Conservation (phyloP, 2,329 filamentous ascomycete genomes). For the Aspergillus sp. region DNA sequence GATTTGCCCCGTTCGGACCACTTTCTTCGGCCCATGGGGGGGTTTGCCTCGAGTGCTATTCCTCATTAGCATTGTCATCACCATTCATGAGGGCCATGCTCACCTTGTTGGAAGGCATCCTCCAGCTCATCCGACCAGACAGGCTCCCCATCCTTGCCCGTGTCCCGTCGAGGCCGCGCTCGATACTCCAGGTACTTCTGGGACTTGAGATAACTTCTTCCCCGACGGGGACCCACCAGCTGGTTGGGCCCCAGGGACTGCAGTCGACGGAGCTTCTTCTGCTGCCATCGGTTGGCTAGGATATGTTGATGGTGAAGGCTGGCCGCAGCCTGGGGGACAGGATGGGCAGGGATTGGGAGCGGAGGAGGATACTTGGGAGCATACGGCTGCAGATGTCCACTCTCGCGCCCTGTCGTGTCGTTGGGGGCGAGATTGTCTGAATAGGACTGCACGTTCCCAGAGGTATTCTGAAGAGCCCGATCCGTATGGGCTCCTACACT, state of each 20-base stretch:
- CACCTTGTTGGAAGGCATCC: conserved; percentile 49
- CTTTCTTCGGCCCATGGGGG: conserved; percentile 59
- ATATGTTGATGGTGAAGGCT: conserved; percentile 27
- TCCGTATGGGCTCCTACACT: conserved; percentile 34
- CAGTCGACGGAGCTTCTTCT: conserved; percentile 34
- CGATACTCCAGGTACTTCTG: conserved; percentile 46
- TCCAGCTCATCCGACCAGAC: conserved; percentile 48
- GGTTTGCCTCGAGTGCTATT: conserved; percentile 52
- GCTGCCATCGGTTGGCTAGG: conserved; percentile 30
- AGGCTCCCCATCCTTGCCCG: conserved; percentile 42
- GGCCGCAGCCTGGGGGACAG: conserved; percentile 20
- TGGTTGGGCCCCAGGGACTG: conserved; percentile 30
- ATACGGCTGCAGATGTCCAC: conserved; percentile 33
- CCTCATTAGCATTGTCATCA: background rate
- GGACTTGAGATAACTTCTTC: conserved; percentile 38
- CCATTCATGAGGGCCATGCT: conserved; percentile 4
- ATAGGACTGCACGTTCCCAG: conserved; percentile 44
- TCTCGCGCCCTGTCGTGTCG: conserved; percentile 26
- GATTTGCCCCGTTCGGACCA: conserved; percentile 51
- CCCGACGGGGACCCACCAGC: conserved; percentile 22
- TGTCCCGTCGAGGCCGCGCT: conserved; percentile 41
- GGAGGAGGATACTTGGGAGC: conserved; percentile 36
- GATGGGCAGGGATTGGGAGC: conserved; percentile 23
- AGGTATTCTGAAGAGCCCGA: conserved; percentile 40
- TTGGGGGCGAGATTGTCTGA: conserved; percentile 30